phyloP scores from a whole-genome alignment of 805 yeast genomes.

The Wickerhamiella lipophila region DNA sequence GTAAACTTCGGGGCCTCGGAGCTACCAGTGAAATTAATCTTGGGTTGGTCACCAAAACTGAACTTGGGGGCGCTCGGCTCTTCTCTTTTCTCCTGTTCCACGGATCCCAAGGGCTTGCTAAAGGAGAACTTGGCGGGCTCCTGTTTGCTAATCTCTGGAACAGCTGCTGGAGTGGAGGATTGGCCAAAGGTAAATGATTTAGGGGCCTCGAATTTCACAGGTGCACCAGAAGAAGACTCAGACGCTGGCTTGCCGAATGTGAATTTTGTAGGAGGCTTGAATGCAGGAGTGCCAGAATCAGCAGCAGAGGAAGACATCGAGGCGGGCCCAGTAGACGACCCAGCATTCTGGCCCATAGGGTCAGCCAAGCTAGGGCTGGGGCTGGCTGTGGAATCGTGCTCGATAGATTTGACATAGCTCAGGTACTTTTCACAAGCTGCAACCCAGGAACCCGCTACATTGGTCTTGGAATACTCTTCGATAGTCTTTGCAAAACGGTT shows the following conservation, averaged over 20 bases:
- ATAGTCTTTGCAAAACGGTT: slow-evolving; percentile 1
- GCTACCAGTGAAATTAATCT: not conserved
- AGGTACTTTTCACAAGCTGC: slow-evolving; percentile 19
- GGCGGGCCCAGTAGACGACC: too few species aligned
- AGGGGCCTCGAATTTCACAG: slow-evolving; percentile 2
- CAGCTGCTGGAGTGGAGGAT: not conserved
- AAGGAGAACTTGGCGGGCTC: not conserved
- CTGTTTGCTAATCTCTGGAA: slow-evolving; percentile 15
- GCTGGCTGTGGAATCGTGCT: too few species aligned
- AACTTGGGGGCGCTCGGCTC: slow-evolving; percentile 19
- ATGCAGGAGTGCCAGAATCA: not conserved
- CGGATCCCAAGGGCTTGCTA: slow-evolving; percentile 10
- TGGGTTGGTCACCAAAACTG: slow-evolving; percentile 5
- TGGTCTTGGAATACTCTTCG: not conserved
- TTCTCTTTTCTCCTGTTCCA: not conserved
- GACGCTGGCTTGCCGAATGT: slow-evolving; percentile 5
- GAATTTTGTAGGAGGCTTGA: slow-evolving; percentile 8
- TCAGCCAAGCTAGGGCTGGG: not conserved
- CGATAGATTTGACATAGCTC: slow-evolving; percentile 14
- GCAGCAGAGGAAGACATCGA: too few species aligned
- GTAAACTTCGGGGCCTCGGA: slow-evolving; percentile 11
- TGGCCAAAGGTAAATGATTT: not conserved
- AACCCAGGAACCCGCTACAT: slow-evolving; percentile 18
- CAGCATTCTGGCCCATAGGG: not conserved
- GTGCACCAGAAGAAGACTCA: not conserved